Evolutionary conservation across 768 basidiomycete genomes (phyloP).

Genomic region (Trametes cinnabarina): DNA sequence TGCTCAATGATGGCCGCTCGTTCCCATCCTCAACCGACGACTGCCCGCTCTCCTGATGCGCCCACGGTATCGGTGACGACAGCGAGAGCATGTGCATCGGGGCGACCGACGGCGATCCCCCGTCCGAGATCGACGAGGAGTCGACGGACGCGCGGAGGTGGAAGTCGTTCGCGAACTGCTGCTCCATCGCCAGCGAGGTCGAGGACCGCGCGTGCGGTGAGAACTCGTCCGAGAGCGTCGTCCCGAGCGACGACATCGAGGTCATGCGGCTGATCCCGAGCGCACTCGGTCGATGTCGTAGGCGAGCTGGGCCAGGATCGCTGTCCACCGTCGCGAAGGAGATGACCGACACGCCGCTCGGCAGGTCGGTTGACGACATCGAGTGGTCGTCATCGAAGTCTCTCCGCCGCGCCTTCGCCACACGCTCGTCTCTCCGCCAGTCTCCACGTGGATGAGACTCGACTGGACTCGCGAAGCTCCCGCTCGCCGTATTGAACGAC

Average conservation of each 20-base stretch:
- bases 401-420: slow-evolving; percentile 74
- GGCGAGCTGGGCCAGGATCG: slow-evolving; percentile 74
- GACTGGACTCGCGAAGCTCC: slow-evolving; percentile 40
- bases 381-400: slow-evolving; percentile 91
- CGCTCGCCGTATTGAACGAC: slow-evolving; percentile 61
- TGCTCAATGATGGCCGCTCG: slow-evolving; percentile 24
- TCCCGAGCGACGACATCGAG: slow-evolving; percentile 71
- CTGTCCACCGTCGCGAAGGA: slow-evolving; percentile 85
- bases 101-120: slow-evolving; percentile 60
- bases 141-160: slow-evolving; percentile 68
- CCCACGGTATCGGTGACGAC: slow-evolving; percentile 52
- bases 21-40: slow-evolving; percentile 23
- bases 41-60: slow-evolving; percentile 24
- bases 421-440: slow-evolving; percentile 50
- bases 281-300: slow-evolving; percentile 60
- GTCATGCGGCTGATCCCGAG: slow-evolving; percentile 73
- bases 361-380: slow-evolving; percentile 85
- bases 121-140: slow-evolving; percentile 56
- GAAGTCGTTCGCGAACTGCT: slow-evolving; percentile 74
- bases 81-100: slow-evolving; percentile 73
- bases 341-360: slow-evolving; percentile 73
- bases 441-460: slow-evolving; percentile 40
- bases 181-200: slow-evolving; percentile 74
- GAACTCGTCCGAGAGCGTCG: slow-evolving; percentile 68
- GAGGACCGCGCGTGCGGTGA: slow-evolving; percentile 73